Evolutionary conservation across 73 alveolate genomes (phyloP).

Genomic region (Paramecium bursaria): DNA sequence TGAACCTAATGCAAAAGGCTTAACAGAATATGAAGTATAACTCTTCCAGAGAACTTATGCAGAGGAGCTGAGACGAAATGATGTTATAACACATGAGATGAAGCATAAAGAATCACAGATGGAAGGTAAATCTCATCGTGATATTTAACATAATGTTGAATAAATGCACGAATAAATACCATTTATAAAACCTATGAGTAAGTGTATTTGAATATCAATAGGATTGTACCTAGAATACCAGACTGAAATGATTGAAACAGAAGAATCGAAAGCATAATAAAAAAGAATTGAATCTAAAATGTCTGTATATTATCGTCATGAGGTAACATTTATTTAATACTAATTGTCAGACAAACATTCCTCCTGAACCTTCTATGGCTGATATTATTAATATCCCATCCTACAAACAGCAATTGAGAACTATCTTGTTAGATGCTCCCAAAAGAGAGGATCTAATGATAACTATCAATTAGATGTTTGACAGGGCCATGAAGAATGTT

Average conservation of each 20-base stretch:
- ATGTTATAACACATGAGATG: constrained; percentile 14
- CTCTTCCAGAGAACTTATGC: background rate
- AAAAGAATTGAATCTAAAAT: constrained; percentile 42
- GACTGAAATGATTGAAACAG: background rate
- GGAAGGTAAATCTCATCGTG: constrained; percentile 28
- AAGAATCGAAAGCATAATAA: background rate
- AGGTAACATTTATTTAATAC: background rate
- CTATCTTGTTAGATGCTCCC: constrained; percentile 46
- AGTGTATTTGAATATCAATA: background rate
- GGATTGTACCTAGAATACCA: background rate
- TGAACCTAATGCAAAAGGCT: background rate
- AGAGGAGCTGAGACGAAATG: background rate
- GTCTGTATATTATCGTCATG: constrained; percentile 10
- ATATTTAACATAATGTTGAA: constrained; percentile 3
- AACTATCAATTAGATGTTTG: constrained; percentile 1
- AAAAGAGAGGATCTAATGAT: constrained; percentile 57
- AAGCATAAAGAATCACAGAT: constrained; percentile 54
- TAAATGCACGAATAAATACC: constrained; percentile 44
- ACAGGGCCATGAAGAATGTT: constrained; percentile 25
- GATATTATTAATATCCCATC: background rate
- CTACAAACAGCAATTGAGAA: background rate
- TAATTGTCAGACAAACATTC: background rate
- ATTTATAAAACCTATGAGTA: constrained; percentile 20
- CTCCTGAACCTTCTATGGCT: background rate
- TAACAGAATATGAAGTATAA: constrained; percentile 11